Percentiles rank a stretch among this genome's conserved stretches.
These are phyloP conservation scores for Globisporangium rhizosaccharum DNA, from an alignment of 352 stramenopile genomes.

Conservation along the genomic window DNA sequence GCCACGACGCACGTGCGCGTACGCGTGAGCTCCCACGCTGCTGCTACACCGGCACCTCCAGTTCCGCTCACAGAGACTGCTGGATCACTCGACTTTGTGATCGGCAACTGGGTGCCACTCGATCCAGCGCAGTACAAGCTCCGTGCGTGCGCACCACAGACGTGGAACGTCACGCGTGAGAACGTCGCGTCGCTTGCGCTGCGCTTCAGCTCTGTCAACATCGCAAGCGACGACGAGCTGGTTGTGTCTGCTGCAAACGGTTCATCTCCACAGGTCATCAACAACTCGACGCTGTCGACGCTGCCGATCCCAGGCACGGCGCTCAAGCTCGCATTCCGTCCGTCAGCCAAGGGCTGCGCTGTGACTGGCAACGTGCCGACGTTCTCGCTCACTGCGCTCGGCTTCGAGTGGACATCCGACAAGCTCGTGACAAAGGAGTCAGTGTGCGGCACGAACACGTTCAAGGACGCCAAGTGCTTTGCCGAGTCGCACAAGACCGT, in stretches of 20 bases:
- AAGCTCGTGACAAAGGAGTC: constrained; percentile 18
- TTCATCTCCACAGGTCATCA: constrained; percentile 8
- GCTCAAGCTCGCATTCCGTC: constrained; percentile 20
- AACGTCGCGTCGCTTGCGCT: constrained; percentile 17
- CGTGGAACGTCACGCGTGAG: constrained; percentile 22
- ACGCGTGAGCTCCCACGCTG: neutral
- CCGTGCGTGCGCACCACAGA: constrained; percentile 16
- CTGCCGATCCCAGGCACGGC: constrained; percentile 9
- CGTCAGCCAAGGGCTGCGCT: constrained; percentile 10
- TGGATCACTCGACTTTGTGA: neutral
- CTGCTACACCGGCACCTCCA: neutral
- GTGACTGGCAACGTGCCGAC: neutral
- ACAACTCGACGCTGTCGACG: constrained; percentile 5
- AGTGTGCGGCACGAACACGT: constrained; percentile 22
- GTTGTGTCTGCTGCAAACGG: constrained; percentile 16
- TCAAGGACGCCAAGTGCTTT: constrained; percentile 25
- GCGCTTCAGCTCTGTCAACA: constrained; percentile 10
- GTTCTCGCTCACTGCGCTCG: constrained; percentile 2
- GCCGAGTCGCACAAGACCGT: constrained; percentile 4
- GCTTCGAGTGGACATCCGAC: constrained; percentile 17
- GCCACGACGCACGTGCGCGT: neutral
- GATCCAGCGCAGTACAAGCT: constrained; percentile 15
- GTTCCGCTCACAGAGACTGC: neutral
- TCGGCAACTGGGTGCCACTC: constrained; percentile 8
- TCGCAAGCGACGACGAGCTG: constrained; percentile 19